A percentile compares a stretch with the other conserved stretches of the same genome.
Conservation (phyloP, 164 flowering plant genomes). For the Kalanchoe fedtschenkoi region DNA sequence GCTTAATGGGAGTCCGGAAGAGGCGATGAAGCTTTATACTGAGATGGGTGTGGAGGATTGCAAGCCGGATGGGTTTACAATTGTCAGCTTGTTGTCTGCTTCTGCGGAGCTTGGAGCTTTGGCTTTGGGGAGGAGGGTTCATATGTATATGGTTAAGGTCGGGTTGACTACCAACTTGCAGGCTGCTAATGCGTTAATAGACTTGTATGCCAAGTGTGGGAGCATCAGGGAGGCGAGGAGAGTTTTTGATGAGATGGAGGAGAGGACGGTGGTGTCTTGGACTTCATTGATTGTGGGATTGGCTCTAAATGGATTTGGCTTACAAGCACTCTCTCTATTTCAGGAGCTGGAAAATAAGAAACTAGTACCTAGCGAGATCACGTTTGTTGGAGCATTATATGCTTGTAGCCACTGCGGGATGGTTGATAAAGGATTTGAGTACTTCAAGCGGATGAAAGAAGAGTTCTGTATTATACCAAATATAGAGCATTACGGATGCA, state of each 20-base stretch:
- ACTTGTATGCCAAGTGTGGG: conserved; percentile 33
- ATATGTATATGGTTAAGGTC: conserved; percentile 17
- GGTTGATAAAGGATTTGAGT: conserved; percentile 27
- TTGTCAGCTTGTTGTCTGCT: conserved; percentile 31
- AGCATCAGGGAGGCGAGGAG: conserved; percentile 19
- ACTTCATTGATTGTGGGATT: conserved; percentile 28
- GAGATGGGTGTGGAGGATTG: conserved; percentile 21
- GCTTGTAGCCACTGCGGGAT: conserved; percentile 38
- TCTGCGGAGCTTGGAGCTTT: conserved; percentile 31
- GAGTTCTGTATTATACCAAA: conserved; percentile 20
- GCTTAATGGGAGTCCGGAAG: conserved; percentile 25
- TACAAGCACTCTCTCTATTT: conserved; percentile 25
- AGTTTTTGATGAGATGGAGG: conserved; percentile 24
- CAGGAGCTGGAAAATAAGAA: conserved; percentile 19
- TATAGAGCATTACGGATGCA: conserved; percentile 32
- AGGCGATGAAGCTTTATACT: conserved; percentile 21
- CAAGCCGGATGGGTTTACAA: conserved; percentile 30
- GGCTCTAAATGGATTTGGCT: conserved; percentile 32
- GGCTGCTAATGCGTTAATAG: conserved; percentile 24
- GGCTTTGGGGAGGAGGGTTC: conserved; percentile 24
- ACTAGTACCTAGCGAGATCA: conserved; percentile 22
- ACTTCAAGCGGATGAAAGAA: conserved; percentile 22
- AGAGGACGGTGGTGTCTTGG: conserved; percentile 28
- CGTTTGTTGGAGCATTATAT: conserved; percentile 33
- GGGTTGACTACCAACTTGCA: conserved; percentile 21